Percentiles rank a stretch among this genome's conserved stretches.
Conservation (phyloP, 306 rosid species). For the Gynostemma pentaphyllum region DNA sequence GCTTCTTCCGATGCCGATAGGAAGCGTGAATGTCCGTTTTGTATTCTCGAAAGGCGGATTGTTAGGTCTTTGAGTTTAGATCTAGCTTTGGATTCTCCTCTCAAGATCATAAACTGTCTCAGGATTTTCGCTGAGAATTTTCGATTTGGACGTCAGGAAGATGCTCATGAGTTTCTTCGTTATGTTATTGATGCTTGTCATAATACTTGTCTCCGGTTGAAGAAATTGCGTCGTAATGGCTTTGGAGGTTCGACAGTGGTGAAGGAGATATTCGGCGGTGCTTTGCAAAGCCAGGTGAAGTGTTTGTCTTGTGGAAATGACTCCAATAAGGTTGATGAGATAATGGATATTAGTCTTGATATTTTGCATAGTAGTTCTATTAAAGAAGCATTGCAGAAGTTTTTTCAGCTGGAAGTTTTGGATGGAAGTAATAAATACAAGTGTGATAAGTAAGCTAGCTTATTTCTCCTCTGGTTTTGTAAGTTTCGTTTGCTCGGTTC, state of each 20-base stretch:
- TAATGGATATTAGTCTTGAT: constrained; percentile 98
- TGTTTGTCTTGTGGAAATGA: constrained; percentile 83
- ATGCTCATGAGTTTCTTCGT: constrained; percentile 89
- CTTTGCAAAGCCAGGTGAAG: constrained; percentile 99
- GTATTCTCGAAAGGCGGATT: constrained; percentile 75
- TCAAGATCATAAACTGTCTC: constrained; percentile 62
- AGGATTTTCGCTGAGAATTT: constrained; percentile 69
- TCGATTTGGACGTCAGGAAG: constrained; percentile 85
- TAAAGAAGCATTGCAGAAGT: constrained; percentile 71
- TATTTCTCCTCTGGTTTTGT: not conserved
- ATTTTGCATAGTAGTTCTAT: constrained; percentile 86
- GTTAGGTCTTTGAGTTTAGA: constrained; percentile 58
- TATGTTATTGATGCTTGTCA: constrained; percentile 96
- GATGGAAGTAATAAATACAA: constrained; percentile 94
- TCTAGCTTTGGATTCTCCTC: constrained; percentile 56
- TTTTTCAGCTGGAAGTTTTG: constrained; percentile 84
- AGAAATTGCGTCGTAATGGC: constrained; percentile 52
- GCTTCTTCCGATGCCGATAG: constrained; percentile 45
- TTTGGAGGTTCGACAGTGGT: constrained; percentile 35
- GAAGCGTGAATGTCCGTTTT: constrained; percentile 76
- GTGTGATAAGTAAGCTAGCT: constrained; percentile 64
- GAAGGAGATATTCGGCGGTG: constrained; percentile 88
- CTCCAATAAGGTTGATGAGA: constrained; percentile 96
- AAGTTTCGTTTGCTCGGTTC: not conserved
- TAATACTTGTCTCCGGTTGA: constrained; percentile 78